Evolutionary conservation across 2,329 filamentous ascomycete genomes (phyloP), one percentile per base, ranked within the genome.

Genomic region (Botrytis pseudocinerea): DNA sequence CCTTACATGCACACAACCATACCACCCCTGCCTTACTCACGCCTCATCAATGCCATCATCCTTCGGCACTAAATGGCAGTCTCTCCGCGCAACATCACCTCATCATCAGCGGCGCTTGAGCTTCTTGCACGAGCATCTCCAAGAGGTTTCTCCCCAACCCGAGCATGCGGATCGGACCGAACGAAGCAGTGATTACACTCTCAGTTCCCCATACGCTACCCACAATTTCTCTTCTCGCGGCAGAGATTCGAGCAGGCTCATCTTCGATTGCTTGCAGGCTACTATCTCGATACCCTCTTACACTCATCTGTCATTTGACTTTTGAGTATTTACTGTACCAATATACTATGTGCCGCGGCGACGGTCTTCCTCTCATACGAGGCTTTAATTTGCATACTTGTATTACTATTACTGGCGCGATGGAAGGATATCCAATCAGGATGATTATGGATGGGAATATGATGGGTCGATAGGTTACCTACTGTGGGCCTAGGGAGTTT

Each of bases 171-270:
- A 54, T 42, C 35, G 64, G 46, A 20, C 25, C 18, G 14, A 32
- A 68, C 65, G 25, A 48, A n/a, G 65, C 48, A 68, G 65, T 51
- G 48, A 57, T 18, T 18, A 14, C 4, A 25, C 35, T 51, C 32
- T 42, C 35, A 22, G 14, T 32, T 8, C 32, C 28, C 25, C 28
- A 46, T 5, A 32, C 51, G 42, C 44, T 28, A 40, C 46, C 42
- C 8, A 32, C n/a, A 44, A 42, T 32, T 57, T 68, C 48, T n/a
- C 57, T 70, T 70, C 68, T 44, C 28, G 57, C 54, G 18, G 40
- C 68, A n/a, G 54, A 70, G 54, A 70, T 62, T 62, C 54, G 54
- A 70, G 68, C 68, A n/a, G 54, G 68, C 68, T 70, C 68, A 59
- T 40, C 38, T 62, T 62, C 35, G n/a, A 28, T 38, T 62, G 68